Conservation (phyloP, 345 rosid genomes). For the Crucihimalaya himalaica region DNA sequence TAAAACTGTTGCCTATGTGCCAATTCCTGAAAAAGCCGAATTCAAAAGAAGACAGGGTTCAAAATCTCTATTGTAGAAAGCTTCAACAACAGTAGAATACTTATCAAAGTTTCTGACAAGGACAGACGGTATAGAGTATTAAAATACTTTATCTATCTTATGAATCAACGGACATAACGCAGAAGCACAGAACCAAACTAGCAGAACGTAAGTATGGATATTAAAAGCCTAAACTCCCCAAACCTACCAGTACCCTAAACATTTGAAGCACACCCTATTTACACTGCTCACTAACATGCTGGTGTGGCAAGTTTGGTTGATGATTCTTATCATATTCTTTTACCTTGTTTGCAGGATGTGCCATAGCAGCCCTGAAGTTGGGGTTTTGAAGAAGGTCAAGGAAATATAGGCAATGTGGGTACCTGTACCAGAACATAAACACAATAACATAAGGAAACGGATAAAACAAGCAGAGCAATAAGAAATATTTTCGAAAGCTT, state of each 20-base stretch:
- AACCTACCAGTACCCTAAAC: conserved; percentile 11
- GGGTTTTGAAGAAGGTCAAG: conserved; percentile 97
- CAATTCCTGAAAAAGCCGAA: conserved; percentile 57
- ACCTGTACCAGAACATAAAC: conserved; percentile 57
- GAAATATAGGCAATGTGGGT: conserved; percentile 92
- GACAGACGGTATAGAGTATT: not conserved
- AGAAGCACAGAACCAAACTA: conserved; percentile 23
- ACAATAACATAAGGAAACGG: conserved; percentile 27
- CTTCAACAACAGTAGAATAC: conserved; percentile 13
- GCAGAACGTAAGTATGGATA: not conserved
- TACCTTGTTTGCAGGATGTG: conserved; percentile 98
- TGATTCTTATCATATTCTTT: not conserved
- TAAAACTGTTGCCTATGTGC: conserved; percentile 97
- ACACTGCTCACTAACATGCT: not conserved
- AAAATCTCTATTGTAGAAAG: not conserved
- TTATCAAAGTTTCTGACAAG: not conserved
- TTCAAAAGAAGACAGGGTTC: conserved; percentile 2
- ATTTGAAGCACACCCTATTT: not conserved
- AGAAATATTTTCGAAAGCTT: not conserved
- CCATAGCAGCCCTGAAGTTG: conserved; percentile 91
- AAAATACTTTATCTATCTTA: conserved; percentile 4
- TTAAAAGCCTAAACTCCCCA: conserved; percentile 13
- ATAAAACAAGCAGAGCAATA: not conserved
- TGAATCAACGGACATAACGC: not conserved
- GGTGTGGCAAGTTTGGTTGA: conserved; percentile 2